These are phyloP conservation scores for Botryosphaeria dothidea DNA, from an alignment of 2,329 filamentous ascomycete genomes.

Conservation along the genomic window DNA sequence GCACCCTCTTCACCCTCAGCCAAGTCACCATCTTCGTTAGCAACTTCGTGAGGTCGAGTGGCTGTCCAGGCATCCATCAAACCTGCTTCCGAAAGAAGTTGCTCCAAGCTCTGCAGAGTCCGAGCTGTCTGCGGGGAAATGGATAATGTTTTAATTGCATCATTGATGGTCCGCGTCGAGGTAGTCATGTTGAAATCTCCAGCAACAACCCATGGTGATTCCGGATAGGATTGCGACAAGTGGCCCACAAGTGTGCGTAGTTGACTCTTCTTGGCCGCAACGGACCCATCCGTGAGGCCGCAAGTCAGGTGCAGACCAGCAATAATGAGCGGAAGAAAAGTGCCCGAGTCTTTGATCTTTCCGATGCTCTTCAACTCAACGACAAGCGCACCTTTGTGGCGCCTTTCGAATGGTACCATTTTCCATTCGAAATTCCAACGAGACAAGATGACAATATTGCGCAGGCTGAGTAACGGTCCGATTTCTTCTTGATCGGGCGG, in stretches of 20 bases:
- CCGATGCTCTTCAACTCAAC: slow-evolving; percentile 44
- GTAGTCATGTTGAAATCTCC: slow-evolving; percentile 68
- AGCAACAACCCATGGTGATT: slow-evolving; percentile 57
- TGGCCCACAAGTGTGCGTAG: slow-evolving; percentile 53
- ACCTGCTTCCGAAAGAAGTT: slow-evolving; percentile 45
- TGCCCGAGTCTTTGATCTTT: slow-evolving; percentile 24
- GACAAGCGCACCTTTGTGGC: slow-evolving; percentile 61
- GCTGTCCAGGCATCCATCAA: slow-evolving; percentile 57
- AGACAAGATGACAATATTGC: slow-evolving; percentile 64
- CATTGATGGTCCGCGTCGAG: slow-evolving; percentile 57
- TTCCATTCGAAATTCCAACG: slow-evolving; percentile 58
- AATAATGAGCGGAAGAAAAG: slow-evolving; percentile 49
- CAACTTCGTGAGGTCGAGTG: slow-evolving; percentile 31
- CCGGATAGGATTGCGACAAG: slow-evolving; percentile 43
- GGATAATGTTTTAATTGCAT: slow-evolving; percentile 53
- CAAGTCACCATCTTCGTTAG: slow-evolving; percentile 43
- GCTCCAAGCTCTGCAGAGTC: slow-evolving; percentile 50
- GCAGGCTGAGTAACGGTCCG: slow-evolving; percentile 59
- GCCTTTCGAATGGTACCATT: slow-evolving; percentile 53
- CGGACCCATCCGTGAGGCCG: slow-evolving; percentile 60
- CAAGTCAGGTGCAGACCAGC: slow-evolving; percentile 63
- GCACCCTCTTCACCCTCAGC: slow-evolving; percentile 61
- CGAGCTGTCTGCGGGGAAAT: slow-evolving; percentile 54
- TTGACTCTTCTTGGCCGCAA: slow-evolving; percentile 59
- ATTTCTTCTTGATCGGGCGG: slow-evolving; percentile 55